A percentile compares a stretch with the other conserved stretches of the same genome.
These are phyloP conservation scores for Aspergillus haitiensis DNA, from an alignment of 495 filamentous ascomycete genomes.

Conservation along the genomic window DNA sequence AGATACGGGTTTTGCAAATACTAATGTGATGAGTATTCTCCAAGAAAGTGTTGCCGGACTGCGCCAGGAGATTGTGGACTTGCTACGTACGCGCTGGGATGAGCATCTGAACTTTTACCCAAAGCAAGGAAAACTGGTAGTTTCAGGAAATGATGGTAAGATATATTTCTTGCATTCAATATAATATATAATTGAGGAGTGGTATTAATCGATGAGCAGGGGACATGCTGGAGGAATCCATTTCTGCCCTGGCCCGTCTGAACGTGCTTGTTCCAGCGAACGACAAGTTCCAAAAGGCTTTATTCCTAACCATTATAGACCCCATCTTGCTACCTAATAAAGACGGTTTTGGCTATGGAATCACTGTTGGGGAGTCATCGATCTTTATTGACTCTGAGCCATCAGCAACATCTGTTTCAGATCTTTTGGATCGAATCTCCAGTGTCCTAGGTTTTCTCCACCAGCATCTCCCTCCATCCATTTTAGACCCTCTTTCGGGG, in stretches of 20 bases:
- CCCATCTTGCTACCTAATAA: conserved; percentile 34
- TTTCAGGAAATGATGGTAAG: conserved; percentile 40
- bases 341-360: conserved; percentile 31
- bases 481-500: conserved; percentile 61
- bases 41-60: conserved; percentile 33
- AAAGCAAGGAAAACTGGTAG: conserved; percentile 45
- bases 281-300: conserved; percentile 38
- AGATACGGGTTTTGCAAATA: conserved; percentile 38
- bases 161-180: background rate
- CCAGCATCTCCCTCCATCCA: conserved; percentile 60
- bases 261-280: conserved; percentile 36
- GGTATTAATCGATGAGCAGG: conserved; percentile 16
- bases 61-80: conserved; percentile 36
- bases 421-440: conserved; percentile 51
- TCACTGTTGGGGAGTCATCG: conserved; percentile 32
- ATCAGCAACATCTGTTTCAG: conserved; percentile 30
- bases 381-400: conserved; percentile 34
- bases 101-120: conserved; percentile 57
- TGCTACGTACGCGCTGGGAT: conserved; percentile 43
- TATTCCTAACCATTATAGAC: conserved; percentile 35
- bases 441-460: conserved; percentile 64
- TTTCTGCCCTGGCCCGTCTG: conserved; percentile 36
- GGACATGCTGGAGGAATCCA: conserved; percentile 35
- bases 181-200: background rate
- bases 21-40: conserved; percentile 43